Evolutionary conservation across 2,329 filamentous ascomycete species (phyloP).

Genomic region (Metarhizium brunneum): DNA sequence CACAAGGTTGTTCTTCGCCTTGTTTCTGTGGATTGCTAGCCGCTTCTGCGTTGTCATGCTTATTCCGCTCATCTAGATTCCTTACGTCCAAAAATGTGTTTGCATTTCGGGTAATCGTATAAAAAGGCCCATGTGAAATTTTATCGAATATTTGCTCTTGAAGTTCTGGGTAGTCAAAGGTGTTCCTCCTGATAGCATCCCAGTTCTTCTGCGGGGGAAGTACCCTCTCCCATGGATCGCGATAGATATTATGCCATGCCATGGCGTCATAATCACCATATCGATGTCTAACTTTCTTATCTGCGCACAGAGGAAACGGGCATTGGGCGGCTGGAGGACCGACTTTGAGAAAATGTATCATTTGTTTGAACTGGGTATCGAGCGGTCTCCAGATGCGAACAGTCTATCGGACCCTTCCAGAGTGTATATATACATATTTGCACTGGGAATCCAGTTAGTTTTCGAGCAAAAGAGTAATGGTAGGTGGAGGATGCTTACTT

Average conservation of each 20-base stretch:
- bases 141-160: not conserved
- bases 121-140: not conserved
- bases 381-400: not conserved
- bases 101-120: not conserved
- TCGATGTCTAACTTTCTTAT: not conserved
- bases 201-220: not conserved
- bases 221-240: not conserved
- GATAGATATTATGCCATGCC: not conserved
- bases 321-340: not conserved
- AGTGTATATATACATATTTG: not conserved
- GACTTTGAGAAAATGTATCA: not conserved
- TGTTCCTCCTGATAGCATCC: not conserved
- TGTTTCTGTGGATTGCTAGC: no score
- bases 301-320: not conserved
- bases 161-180: not conserved
- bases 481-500: conserved; percentile 1
- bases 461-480: not conserved
- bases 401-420: not conserved
- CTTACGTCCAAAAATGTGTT: not conserved
- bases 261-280: not conserved
- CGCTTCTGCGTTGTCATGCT: not conserved
- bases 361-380: not conserved
- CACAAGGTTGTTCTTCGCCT: no score
- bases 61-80: not conserved
- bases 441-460: not conserved